Evolutionary conservation across 345 rosid genomes (phyloP).

Genomic region (Sonneratia alba): DNA sequence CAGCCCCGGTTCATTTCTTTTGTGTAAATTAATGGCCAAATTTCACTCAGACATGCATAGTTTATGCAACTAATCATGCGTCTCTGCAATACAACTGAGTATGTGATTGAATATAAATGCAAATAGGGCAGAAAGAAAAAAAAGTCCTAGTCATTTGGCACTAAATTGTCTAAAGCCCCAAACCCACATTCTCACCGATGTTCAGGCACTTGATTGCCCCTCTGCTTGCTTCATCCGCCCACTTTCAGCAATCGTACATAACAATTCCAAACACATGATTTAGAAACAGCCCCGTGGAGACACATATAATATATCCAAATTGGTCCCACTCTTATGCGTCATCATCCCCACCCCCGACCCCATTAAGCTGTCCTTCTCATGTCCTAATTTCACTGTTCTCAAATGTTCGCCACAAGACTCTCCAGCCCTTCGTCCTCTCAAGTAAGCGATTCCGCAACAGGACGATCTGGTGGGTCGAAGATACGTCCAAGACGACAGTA

Average conservation of each 20-base stretch:
- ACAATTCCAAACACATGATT: too few relatives aligned
- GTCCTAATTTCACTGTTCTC: conserved; percentile 20
- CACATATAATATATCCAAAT: not conserved
- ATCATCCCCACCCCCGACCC: not conserved
- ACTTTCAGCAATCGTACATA: too few relatives aligned
- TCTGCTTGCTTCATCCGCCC: too few relatives aligned
- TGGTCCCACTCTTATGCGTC: not conserved
- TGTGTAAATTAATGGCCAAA: too few relatives aligned
- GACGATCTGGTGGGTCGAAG: too few relatives aligned
- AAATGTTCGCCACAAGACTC: not conserved
- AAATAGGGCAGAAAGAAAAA: not conserved
- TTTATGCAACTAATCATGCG: not conserved
- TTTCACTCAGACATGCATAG: not conserved
- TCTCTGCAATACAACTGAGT: not conserved
- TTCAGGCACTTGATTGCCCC: too few relatives aligned
- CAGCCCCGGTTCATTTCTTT: too few relatives aligned
- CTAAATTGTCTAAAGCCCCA: not conserved
- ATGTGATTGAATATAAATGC: not conserved
- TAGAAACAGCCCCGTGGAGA: not conserved
- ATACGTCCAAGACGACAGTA: too few relatives aligned
- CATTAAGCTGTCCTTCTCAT: not conserved
- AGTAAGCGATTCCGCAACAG: too few relatives aligned
- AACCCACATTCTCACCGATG: too few relatives aligned
- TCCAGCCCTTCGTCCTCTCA: not conserved
- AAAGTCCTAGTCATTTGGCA: conserved; percentile 11